phyloP scores from a whole-genome alignment of 2,329 filamentous ascomycete species.

The Fusarium papillatum region DNA sequence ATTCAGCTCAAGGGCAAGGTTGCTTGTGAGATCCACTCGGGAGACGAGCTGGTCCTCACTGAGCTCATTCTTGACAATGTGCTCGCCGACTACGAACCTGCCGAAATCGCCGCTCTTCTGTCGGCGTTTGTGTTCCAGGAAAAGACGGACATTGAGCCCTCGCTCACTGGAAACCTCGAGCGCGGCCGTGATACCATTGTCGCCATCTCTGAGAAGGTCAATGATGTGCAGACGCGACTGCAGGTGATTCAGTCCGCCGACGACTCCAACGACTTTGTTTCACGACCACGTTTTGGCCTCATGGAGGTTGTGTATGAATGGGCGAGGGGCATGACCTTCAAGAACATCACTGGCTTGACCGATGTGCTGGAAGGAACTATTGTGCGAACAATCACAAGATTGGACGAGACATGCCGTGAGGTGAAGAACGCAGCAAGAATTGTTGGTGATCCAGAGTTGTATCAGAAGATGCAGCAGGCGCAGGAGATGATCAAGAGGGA shows the following conservation, averaged over 20 bases:
- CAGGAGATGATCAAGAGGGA: constrained; percentile 99
- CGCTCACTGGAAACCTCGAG: constrained; percentile 85
- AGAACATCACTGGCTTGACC: constrained; percentile 95
- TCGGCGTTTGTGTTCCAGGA: constrained; percentile 98
- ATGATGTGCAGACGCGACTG: constrained; percentile 87
- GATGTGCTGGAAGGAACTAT: constrained; percentile 98
- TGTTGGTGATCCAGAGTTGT: constrained; percentile 93
- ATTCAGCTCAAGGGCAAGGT: constrained; percentile 99
- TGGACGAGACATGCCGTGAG: constrained; percentile 97
- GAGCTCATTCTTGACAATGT: constrained; percentile 98
- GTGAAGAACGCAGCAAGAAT: constrained; percentile 97
- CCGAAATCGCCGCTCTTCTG: constrained; percentile 94
- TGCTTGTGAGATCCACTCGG: constrained; percentile 97
- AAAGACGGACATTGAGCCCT: constrained; percentile 87
- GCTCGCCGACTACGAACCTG: constrained; percentile 93
- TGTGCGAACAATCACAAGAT: constrained; percentile 90
- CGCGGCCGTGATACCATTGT: constrained; percentile 89
- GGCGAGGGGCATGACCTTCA: constrained; percentile 98
- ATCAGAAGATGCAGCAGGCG: constrained; percentile 96
- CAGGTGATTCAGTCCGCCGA: constrained; percentile 94
- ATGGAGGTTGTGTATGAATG: constrained; percentile 99
- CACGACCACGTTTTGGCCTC: constrained; percentile 88
- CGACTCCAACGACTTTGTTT: constrained; percentile 93
- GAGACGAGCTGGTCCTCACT: constrained; percentile 95
- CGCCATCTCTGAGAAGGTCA: constrained; percentile 92